A percentile compares a stretch with the other conserved stretches of the same genome.
Evolutionary conservation across 495 filamentous ascomycete species (phyloP).

Genomic region (Hyaloscypha hepaticicola): DNA sequence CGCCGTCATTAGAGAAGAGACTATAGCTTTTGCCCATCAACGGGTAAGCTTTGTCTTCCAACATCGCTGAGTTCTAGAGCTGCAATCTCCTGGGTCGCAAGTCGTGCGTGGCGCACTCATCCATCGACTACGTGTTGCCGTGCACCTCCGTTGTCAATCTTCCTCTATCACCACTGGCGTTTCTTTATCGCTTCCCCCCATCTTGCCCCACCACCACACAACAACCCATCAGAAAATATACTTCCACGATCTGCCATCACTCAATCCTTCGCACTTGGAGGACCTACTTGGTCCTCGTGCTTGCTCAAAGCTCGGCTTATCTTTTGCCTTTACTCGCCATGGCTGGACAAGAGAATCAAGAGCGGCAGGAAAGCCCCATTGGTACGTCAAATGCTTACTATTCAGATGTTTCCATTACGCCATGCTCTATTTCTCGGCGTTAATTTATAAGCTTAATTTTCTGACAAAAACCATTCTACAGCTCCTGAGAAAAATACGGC

Average conservation of each 20-base stretch:
- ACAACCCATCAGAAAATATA: neutral
- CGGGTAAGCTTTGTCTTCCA: neutral
- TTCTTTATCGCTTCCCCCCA: neutral
- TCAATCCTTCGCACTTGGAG: constrained; percentile 6
- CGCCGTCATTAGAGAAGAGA: neutral
- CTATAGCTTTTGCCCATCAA: constrained; percentile 5
- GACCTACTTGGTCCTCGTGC: constrained; percentile 4
- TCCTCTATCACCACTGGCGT: neutral
- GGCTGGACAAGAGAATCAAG: constrained; percentile 20
- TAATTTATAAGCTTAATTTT: constrained; percentile 10
- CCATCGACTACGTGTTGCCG: neutral
- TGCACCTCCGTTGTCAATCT: neutral
- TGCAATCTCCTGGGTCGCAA: neutral
- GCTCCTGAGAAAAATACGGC: constrained; percentile 14
- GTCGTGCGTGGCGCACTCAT: neutral
- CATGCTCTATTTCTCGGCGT: neutral
- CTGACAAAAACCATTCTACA: constrained; percentile 21
- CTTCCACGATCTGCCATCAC: constrained; percentile 17
- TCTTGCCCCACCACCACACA: constrained; percentile 23
- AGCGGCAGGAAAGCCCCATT: constrained; percentile 13
- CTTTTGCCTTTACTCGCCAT: constrained; percentile 12
- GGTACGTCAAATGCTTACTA: constrained; percentile 30
- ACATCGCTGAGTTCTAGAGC: neutral
- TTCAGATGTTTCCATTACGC: constrained; percentile 16
- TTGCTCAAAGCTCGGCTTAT: neutral